Evolutionary conservation across 2,329 filamentous ascomycete species (phyloP).

Genomic region (Seiridium cupressi): DNA sequence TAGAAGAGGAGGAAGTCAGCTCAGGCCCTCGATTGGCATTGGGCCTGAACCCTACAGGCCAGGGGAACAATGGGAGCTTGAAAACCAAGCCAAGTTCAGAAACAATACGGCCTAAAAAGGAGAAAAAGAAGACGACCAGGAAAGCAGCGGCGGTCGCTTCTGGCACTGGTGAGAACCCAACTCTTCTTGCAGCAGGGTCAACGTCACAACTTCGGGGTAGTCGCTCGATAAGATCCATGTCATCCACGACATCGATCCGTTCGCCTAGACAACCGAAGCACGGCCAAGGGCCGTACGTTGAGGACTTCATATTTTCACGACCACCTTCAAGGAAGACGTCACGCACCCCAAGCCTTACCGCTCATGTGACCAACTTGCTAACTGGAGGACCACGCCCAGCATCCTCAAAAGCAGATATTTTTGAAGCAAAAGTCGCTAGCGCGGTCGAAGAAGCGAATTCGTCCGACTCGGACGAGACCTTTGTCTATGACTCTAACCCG

Average conservation of each 20-base stretch:
- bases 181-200: slow-evolving; percentile 22
- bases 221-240: slow-evolving; percentile 35
- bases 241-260: slow-evolving; percentile 25
- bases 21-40: slow-evolving; percentile 84
- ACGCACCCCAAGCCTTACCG: slow-evolving; percentile 30
- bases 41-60: slow-evolving; percentile 61
- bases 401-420: slow-evolving; percentile 95
- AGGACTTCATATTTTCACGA: slow-evolving; percentile 23
- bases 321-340: slow-evolving; percentile 13
- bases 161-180: slow-evolving; percentile 65
- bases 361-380: slow-evolving; percentile 43
- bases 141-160: slow-evolving; percentile 72
- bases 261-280: slow-evolving; percentile 31
- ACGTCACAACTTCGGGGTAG: slow-evolving; percentile 35
- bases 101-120: slow-evolving; percentile 91
- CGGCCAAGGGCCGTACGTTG: slow-evolving; percentile 31
- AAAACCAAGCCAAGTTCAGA: slow-evolving; percentile 89
- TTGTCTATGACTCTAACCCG: slow-evolving; percentile 98
- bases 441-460: slow-evolving; percentile 95
- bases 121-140: slow-evolving; percentile 76
- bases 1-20: slow-evolving; percentile 93
- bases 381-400: slow-evolving; percentile 51
- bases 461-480: slow-evolving; percentile 96
- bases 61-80: slow-evolving; percentile 68
- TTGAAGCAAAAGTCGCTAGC: slow-evolving; percentile 94